A percentile compares a stretch with the other conserved stretches of the same genome.
phyloP scores from a whole-genome alignment of 176 grass and related monocot species.

The Aegilops speltoides region DNA sequence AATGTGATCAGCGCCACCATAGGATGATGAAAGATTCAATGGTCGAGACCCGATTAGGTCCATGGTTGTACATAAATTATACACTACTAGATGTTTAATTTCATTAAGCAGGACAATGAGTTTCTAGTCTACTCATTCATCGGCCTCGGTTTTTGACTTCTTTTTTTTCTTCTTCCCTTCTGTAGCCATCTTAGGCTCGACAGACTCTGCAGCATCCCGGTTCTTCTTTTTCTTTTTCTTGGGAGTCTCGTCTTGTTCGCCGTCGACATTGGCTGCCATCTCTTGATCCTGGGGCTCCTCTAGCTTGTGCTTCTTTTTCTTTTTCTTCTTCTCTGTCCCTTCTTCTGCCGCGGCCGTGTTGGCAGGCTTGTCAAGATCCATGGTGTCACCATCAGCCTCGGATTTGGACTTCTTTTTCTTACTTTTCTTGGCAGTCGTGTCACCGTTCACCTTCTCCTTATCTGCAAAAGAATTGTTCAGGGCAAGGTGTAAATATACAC shows the following conservation, averaged over 20 bases:
- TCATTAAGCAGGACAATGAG: not conserved
- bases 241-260: slow-evolving; percentile 26
- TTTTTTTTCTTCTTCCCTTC: slow-evolving; percentile 71
- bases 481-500: not conserved
- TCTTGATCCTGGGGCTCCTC: slow-evolving; percentile 41
- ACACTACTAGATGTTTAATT: not conserved
- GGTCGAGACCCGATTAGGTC: not conserved
- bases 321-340: slow-evolving; percentile 61
- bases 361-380: slow-evolving; percentile 52
- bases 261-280: not conserved
- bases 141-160: slow-evolving; percentile 41
- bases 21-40: not conserved
- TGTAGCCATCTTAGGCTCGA: slow-evolving; percentile 30
- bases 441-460: slow-evolving; percentile 15
- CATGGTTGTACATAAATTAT: not conserved
- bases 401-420: slow-evolving; percentile 76
- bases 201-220: slow-evolving; percentile 23
- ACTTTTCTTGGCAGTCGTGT: slow-evolving; percentile 43
- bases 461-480: not conserved
- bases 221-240: slow-evolving; percentile 73
- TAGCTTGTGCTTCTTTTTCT: slow-evolving; percentile 33
- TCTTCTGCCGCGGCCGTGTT: not conserved
- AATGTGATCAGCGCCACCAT: not conserved
- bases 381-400: slow-evolving; percentile 43
- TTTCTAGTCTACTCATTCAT: slow-evolving; percentile 14